These are phyloP conservation scores for Trichosporon inkin DNA, from an alignment of 1,284 basidiomycete species.

Conservation along the genomic window DNA sequence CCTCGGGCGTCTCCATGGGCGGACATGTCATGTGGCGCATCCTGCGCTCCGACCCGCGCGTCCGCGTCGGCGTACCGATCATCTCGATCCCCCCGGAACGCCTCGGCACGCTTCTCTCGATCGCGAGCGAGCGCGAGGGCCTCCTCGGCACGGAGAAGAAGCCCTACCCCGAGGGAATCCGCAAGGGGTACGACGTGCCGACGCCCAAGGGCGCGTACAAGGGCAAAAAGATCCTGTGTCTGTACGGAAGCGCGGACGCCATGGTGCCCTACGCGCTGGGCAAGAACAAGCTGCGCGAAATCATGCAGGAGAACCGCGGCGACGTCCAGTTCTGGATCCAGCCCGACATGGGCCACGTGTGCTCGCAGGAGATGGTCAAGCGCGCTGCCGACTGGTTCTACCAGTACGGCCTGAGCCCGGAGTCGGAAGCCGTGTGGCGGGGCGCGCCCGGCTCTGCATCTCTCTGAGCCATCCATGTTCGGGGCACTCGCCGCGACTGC, in stretches of 20 bases:
- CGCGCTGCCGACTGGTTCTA: conserved; percentile 46
- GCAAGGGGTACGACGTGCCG: conserved; percentile 9
- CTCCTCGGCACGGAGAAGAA: conserved; percentile 12
- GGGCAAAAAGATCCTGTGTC: conserved; percentile 64
- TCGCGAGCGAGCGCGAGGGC: conserved; percentile 10
- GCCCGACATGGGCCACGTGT: conserved; percentile 16
- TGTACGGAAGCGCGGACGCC: conserved; percentile 56
- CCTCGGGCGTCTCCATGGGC: conserved; percentile 51
- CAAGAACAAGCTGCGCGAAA: conserved; percentile 4
- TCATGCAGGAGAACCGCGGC: conserved; percentile 15
- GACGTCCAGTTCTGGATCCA: conserved; percentile 15
- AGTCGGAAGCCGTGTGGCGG: background rate
- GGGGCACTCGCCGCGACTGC: background rate
- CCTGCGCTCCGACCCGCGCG: conserved; percentile 13
- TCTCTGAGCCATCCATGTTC: background rate
- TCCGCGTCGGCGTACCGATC: conserved; percentile 18
- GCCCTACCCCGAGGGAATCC: conserved; percentile 9
- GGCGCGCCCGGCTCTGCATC: background rate
- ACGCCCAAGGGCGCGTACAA: conserved; percentile 50
- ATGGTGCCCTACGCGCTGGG: conserved; percentile 33
- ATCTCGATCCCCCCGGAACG: conserved; percentile 14
- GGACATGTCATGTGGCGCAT: conserved; percentile 28
- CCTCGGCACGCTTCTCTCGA: conserved; percentile 11
- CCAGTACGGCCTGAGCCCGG: background rate
- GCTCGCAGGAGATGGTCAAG: conserved; percentile 46